Conservation (phyloP, 176 grass and related monocot species). For the Oryza longistaminata region DNA sequence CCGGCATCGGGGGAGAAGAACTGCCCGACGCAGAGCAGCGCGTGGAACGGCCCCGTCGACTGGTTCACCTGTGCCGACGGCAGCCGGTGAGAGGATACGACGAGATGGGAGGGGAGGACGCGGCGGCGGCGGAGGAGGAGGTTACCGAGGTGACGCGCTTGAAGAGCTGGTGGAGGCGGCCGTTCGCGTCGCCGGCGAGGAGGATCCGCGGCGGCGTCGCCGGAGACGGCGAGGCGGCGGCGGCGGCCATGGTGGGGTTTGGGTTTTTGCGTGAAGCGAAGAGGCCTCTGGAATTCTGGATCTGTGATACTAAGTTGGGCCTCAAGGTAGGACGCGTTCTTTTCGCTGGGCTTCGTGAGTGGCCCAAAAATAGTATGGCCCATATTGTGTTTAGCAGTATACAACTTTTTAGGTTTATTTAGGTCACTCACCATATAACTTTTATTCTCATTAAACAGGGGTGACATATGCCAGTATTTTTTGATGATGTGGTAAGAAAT, state of each 20-base stretch:
- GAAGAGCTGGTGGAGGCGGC: conserved; percentile 82
- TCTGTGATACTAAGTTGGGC: conserved; percentile 11
- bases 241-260: conserved; percentile 46
- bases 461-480: too few relatives aligned
- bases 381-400: not conserved
- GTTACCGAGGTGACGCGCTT: conserved; percentile 73
- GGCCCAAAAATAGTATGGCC: not conserved
- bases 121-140: not conserved
- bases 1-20: conserved; percentile 61
- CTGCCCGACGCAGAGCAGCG: conserved; percentile 85
- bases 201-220: conserved; percentile 63
- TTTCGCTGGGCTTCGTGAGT: not conserved
- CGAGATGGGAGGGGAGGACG: not conserved
- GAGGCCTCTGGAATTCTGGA: not conserved
- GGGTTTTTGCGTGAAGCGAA: not conserved
- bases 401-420: too few relatives aligned
- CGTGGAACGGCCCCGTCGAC: conserved; percentile 85
- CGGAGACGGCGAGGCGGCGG: conserved; percentile 43
- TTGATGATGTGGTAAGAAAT: too few relatives aligned
- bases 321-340: not conserved
- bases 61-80: conserved; percentile 61
- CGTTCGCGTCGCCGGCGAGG: conserved; percentile 73
- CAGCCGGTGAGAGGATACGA: not conserved
- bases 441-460: too few relatives aligned
- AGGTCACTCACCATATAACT: too few relatives aligned